phyloP scores from a whole-genome alignment of 441 rosid species.

The Eugenia klotzschiana region DNA sequence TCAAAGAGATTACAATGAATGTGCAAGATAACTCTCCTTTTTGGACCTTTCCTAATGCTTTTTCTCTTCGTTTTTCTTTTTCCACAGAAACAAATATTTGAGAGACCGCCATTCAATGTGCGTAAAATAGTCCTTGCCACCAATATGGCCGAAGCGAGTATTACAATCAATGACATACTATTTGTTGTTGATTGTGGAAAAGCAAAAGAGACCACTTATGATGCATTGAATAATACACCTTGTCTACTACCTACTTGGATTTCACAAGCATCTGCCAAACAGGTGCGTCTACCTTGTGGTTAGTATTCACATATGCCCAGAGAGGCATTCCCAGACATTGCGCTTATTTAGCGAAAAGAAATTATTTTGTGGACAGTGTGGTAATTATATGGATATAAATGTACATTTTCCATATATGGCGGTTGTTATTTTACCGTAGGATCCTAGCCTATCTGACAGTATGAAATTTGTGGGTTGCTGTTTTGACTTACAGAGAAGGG shows the following conservation, averaged over 20 bases:
- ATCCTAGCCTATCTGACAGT: background rate
- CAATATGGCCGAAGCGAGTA: conserved; percentile 99
- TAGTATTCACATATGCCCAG: background rate
- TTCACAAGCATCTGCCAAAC: conserved; percentile 91
- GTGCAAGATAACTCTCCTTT: background rate
- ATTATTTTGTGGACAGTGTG: background rate
- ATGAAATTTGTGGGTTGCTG: background rate
- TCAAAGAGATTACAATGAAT: background rate
- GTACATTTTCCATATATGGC: background rate
- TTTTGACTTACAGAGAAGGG: conserved; percentile 56
- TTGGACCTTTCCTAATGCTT: background rate
- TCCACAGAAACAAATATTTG: conserved; percentile 80
- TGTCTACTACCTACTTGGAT: conserved; percentile 97
- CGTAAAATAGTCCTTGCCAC: conserved; percentile 95
- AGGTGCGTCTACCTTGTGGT: conserved; percentile 30
- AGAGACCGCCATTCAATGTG: conserved; percentile 60
- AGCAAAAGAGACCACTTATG: conserved; percentile 97
- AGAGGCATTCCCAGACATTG: background rate
- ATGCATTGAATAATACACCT: conserved; percentile 96
- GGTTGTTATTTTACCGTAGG: background rate
- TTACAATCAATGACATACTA: conserved; percentile 87
- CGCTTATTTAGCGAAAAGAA: background rate
- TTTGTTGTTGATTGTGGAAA: conserved; percentile 98
- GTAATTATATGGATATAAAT: background rate
- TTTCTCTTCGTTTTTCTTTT: conserved; percentile 8